Evolutionary conservation across 106 monocot species (phyloP).

Genomic region (Phalaenopsis equestris): DNA sequence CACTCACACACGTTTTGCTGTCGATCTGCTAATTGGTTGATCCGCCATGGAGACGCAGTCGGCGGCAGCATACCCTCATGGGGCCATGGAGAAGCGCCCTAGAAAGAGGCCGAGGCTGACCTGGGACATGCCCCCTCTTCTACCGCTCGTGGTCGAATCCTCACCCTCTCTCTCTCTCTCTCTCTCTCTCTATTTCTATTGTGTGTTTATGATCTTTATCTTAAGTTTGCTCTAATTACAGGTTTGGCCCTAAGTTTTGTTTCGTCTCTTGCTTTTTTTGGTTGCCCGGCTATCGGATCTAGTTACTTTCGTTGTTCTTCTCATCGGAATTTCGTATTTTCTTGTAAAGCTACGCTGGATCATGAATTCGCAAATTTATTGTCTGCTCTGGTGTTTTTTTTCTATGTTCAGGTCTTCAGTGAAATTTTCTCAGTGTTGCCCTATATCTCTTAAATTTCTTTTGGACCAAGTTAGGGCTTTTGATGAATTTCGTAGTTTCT

Average conservation of each 20-base stretch:
- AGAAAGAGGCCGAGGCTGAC: conserved; percentile 60
- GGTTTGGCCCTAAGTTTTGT: not conserved
- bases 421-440: not conserved
- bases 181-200: not conserved
- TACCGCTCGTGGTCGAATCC: conserved; percentile 37
- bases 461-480: not conserved
- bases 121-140: conserved; percentile 62
- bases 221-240: not conserved
- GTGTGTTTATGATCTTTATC: not conserved
- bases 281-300: not conserved
- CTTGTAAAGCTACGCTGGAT: not conserved
- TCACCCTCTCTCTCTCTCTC: not conserved
- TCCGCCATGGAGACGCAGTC: conserved; percentile 68
- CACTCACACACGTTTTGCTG: no score
- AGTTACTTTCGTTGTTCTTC: not conserved
- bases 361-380: not conserved
- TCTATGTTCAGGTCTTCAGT: not conserved
- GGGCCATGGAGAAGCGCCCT: conserved; percentile 46
- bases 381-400: not conserved
- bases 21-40: not conserved
- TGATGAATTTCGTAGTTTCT: not conserved
- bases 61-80: conserved; percentile 58
- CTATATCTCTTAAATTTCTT: not conserved
- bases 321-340: not conserved
- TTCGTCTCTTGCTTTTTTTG: not conserved